Percentiles rank a stretch among this genome's conserved stretches.
Evolutionary conservation across 2,329 filamentous ascomycete species (phyloP).

Genomic region (Fusarium ramigenum): DNA sequence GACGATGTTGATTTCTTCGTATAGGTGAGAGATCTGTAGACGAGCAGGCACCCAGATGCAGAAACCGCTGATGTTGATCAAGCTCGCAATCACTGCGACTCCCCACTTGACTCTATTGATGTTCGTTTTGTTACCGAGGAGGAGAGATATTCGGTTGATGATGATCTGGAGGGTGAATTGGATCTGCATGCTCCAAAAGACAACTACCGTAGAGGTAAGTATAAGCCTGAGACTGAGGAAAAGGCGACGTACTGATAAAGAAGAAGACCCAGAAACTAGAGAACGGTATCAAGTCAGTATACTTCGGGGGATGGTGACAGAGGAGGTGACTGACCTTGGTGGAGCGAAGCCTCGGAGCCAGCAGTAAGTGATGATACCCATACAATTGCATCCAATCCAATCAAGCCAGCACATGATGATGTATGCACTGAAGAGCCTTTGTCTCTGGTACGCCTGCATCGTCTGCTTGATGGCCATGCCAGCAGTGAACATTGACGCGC

Average conservation of each 20-base stretch:
- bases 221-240: accelerated
- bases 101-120: slow-evolving; percentile 24
- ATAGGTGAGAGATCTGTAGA: slow-evolving; percentile 11
- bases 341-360: slow-evolving; percentile 8
- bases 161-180: slow-evolving; percentile 32
- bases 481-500: slow-evolving; percentile 18
- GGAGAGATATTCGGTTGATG: slow-evolving; percentile 29
- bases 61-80: slow-evolving; percentile 30
- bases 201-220: slow-evolving; percentile 3
- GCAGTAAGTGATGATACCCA: slow-evolving; percentile 22
- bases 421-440: slow-evolving; percentile 16
- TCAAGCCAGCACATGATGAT: slow-evolving; percentile 34
- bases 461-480: slow-evolving; percentile 10
- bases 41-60: slow-evolving; percentile 31
- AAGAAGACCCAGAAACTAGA: slow-evolving; percentile 31
- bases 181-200: slow-evolving; percentile 32
- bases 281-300: not conserved
- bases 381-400: slow-evolving; percentile 28
- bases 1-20: slow-evolving; percentile 29
- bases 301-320: accelerated
- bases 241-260: slow-evolving; percentile 18
- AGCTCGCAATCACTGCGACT: slow-evolving; percentile 9
- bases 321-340: not conserved
- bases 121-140: slow-evolving; percentile 13
- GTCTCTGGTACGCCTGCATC: slow-evolving; percentile 3